These are phyloP conservation scores for Gnomoniopsis smithogilvyi DNA, from an alignment of 2,329 filamentous ascomycete species.

Conservation along the genomic window DNA sequence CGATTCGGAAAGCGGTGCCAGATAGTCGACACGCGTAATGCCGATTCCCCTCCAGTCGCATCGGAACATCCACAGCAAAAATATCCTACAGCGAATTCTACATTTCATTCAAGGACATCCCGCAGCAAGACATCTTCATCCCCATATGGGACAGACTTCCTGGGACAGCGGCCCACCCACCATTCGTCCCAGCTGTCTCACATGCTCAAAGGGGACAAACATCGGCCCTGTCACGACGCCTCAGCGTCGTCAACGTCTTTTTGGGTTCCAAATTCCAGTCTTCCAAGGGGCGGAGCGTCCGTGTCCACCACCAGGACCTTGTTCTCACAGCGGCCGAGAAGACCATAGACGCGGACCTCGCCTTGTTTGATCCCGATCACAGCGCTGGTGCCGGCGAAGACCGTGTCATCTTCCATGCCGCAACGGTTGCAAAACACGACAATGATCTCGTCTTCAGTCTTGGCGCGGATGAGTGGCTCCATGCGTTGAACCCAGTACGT, in stretches of 20 bases:
- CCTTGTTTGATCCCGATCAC: conserved; percentile 65
- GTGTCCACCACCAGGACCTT: conserved; percentile 68
- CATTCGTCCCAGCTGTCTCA: too few relatives aligned
- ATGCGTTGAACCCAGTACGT: conserved; percentile 73
- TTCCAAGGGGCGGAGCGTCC: conserved; percentile 38
- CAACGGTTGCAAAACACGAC: conserved; percentile 70
- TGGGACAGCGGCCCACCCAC: too few relatives aligned
- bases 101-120: too few relatives aligned
- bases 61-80: not conserved
- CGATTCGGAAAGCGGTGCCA: too few relatives aligned
- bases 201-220: not conserved
- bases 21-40: too few relatives aligned
- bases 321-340: conserved; percentile 68
- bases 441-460: conserved; percentile 56
- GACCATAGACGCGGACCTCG: conserved; percentile 65
- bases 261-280: conserved; percentile 28
- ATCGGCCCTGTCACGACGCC: not conserved
- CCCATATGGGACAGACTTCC: too few relatives aligned
- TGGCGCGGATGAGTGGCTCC: conserved; percentile 57
- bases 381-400: conserved; percentile 72
- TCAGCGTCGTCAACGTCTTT: not conserved
- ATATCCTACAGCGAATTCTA: too few relatives aligned
- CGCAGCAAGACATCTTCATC: too few relatives aligned
- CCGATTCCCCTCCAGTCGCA: too few relatives aligned
- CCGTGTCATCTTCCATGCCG: conserved; percentile 61